Evolutionary conservation across 2,329 filamentous ascomycete genomes (phyloP), one percentile per base, ranked within the genome.

Genomic region (Diaporthe capsici): DNA sequence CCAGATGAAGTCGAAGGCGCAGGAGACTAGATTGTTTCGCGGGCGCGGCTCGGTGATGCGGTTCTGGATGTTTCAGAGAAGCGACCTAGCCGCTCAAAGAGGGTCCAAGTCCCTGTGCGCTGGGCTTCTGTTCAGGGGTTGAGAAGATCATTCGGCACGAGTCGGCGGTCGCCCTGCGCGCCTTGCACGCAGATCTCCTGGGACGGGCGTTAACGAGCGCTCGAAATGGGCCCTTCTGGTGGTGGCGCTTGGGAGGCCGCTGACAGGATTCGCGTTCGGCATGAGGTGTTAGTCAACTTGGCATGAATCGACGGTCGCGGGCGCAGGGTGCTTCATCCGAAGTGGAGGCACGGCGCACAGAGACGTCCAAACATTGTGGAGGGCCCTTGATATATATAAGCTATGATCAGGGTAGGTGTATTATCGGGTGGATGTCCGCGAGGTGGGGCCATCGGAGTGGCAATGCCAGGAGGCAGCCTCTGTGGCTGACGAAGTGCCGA

Each of bases 401-500:
- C 47, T 53, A 68, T 53, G 63, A n/a, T 37, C 47, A 68, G 44
- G 47, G 47, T 17, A 53, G 10, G n/a, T 39, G 22, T 39, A 12
- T 39, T 68, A 68, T 53, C 13, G 31, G 65, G 47, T 68, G 65
- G 47, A 53, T 25, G 63, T 51, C 31, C 22, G 65, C 15, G 31
- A 28, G 49, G 65, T 68, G 65, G 65, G 65, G 31, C 65, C 13
- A 53, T 20, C 65, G 65, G 47, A 68, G 65, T 68, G 65, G 65
- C 65, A 39, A 68, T 68, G 65, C 47, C 13, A 53, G 47, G 65
- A 68, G 65, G 47, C 65, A 53, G 65, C 47, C 65, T 68, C 65
- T 68, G 65, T 53, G 47, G 63, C 47, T 68, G 47, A 68, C 5
- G 44, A 37, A 39, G 28, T 25, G 47, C 65, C 47, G n/a, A 39